Conservation (phyloP, 352 stramenopile species). For the Phytophthora melonis region DNA sequence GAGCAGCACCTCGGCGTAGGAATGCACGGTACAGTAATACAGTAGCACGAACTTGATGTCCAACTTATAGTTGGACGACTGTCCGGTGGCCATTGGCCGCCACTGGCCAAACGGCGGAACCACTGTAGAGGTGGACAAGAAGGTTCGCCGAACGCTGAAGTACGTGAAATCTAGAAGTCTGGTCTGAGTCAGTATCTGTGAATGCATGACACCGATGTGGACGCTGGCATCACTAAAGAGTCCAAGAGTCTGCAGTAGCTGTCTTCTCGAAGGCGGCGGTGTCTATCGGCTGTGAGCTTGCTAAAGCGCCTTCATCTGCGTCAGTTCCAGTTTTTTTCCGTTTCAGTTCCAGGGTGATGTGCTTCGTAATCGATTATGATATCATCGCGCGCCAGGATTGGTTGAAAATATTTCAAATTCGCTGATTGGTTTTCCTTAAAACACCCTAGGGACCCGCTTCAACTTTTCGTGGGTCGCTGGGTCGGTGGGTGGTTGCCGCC, state of each 20-base stretch:
- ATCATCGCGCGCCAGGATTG: conserved; percentile 7
- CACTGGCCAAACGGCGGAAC: conserved; percentile 7
- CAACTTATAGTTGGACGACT: neutral
- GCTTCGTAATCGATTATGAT: conserved; percentile 18
- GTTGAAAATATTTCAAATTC: neutral
- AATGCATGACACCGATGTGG: neutral
- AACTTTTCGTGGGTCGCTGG: conserved; percentile 13
- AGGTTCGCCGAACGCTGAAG: conserved; percentile 20
- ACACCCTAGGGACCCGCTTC: conserved; percentile 19
- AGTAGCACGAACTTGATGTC: too few relatives aligned
- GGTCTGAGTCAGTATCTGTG: neutral
- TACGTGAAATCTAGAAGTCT: conserved; percentile 8
- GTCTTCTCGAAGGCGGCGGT: neutral
- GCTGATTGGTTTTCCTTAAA: conserved; percentile 5
- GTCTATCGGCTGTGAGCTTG: neutral
- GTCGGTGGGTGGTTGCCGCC: conserved; percentile 8
- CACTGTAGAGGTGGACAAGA: neutral
- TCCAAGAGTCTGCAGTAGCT: too few relatives aligned
- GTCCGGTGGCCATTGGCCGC: too few relatives aligned
- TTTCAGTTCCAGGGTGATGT: conserved; percentile 3
- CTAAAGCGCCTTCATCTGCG: neutral
- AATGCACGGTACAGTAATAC: too few relatives aligned
- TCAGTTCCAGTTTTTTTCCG: neutral
- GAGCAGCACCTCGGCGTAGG: too few relatives aligned
- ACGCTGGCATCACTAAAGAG: neutral